Evolutionary conservation across 106 monocot genomes (phyloP).

Genomic region (Acanthochlamys bracteata): DNA sequence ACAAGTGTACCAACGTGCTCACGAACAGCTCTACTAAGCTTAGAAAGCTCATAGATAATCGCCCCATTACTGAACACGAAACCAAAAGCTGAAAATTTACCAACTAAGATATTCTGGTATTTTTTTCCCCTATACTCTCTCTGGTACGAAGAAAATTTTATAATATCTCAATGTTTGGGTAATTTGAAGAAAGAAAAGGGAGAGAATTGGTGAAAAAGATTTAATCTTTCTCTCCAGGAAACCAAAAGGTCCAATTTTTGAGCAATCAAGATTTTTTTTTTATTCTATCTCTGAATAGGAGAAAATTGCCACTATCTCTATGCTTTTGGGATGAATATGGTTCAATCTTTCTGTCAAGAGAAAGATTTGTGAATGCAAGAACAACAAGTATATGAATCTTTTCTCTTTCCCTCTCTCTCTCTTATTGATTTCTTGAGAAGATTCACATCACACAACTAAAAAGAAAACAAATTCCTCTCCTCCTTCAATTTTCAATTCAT

Average conservation of each 20-base stretch:
- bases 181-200: conserved; percentile 1
- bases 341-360: neutral
- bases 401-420: neutral
- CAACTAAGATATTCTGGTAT: neutral
- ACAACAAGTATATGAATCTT: neutral
- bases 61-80: conserved; percentile 24
- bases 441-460: neutral
- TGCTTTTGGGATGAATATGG: neutral
- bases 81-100: neutral
- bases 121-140: neutral
- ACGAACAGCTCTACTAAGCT: conserved; percentile 43
- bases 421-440: neutral
- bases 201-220: neutral
- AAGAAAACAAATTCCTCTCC: neutral
- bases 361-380: neutral
- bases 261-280: no score
- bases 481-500: neutral
- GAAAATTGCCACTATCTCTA: no score
- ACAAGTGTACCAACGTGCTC: conserved; percentile 57
- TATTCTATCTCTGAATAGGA: no score
- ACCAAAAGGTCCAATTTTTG: no score
- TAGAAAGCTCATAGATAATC: conserved; percentile 30
- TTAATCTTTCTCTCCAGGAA: no score
- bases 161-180: neutral
- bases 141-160: neutral